Conservation (phyloP, 345 rosid genomes). For the Eucalyptus cloeziana region DNA sequence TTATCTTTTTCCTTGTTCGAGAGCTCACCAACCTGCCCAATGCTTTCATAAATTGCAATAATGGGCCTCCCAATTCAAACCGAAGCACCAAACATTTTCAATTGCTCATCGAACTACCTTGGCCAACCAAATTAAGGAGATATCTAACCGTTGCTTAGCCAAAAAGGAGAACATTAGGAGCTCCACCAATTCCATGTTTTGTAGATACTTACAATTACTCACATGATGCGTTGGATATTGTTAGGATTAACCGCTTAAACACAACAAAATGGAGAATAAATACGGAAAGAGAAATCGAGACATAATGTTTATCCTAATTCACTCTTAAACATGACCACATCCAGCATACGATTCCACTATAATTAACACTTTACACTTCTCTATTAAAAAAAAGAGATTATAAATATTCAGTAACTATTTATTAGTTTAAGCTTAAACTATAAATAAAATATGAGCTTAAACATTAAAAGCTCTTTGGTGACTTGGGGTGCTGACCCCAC, state of each 20-base stretch:
- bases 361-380: no score
- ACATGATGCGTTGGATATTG: fast-evolving
- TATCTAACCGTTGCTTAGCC: neutral
- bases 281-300: no score
- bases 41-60: neutral
- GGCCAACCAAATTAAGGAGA: neutral
- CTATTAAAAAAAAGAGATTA: no score
- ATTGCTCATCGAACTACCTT: neutral
- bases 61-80: neutral
- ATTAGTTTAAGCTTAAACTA: fast-evolving
- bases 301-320: no score
- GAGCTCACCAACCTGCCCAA: neutral
- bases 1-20: neutral
- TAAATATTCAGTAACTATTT: no score
- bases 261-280: no score
- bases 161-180: neutral
- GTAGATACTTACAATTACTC: neutral
- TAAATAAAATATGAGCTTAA: no score
- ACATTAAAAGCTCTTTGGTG: no score
- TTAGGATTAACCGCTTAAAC: no score
- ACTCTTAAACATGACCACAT: no score
- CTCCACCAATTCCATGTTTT: neutral
- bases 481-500: no score
- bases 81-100: neutral
- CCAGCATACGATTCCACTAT: no score